Evolutionary conservation across 176 grass and related monocot genomes (phyloP), one percentile per base, ranked within the genome.

Genomic region (Eremochloa ophiuroides): DNA sequence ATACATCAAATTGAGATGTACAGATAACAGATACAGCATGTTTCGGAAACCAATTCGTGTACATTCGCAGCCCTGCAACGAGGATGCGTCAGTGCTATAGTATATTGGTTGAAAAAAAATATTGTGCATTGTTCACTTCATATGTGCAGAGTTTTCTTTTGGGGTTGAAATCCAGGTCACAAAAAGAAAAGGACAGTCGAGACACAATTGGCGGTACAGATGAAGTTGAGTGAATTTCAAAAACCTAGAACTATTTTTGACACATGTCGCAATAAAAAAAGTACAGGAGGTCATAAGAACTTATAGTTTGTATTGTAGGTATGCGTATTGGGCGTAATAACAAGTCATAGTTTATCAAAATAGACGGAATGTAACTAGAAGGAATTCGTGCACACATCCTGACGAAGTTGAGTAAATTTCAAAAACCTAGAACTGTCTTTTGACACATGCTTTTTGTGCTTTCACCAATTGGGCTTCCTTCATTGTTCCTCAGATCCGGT

Each of bases 1-100:
- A 67, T 66, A 39, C 27, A 51, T 22, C 30, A 55, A 38, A 68
- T 28, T 43, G 51, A 43, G 23, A 12, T 40, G 62, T 41, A 76
- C 4, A 62, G 16, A 69, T 41, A 62, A 76, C 4, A 62, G 16
- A 69, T 41, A 62, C 4, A 62, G 16, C 23, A 38, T 23, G 27
- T 43, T 63, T 25, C 28, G 30, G 10, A 51, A 44, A 40, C 2
- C 10, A 83, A 29, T 69, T 69, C 58, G 38, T 77, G 87, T 85
- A 82, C 46, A 74, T 53, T 60, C 5, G 28, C 85, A 60, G 62
- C 18, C 60, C 10, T 85, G 42, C 60, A 47, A 44, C 34, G 41
- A 50, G 27, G 11, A 64, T 80, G 30, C 28, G 31, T 7, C 16
- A 35, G 27, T 75, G 51, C 29, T 60, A 63, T 81, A 53, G 30